A percentile compares a stretch with the other conserved stretches of the same genome.
These are phyloP conservation scores for Blastobotrys raffinosifermentans DNA, from an alignment of 1,139 yeast species.

Conservation along the genomic window DNA sequence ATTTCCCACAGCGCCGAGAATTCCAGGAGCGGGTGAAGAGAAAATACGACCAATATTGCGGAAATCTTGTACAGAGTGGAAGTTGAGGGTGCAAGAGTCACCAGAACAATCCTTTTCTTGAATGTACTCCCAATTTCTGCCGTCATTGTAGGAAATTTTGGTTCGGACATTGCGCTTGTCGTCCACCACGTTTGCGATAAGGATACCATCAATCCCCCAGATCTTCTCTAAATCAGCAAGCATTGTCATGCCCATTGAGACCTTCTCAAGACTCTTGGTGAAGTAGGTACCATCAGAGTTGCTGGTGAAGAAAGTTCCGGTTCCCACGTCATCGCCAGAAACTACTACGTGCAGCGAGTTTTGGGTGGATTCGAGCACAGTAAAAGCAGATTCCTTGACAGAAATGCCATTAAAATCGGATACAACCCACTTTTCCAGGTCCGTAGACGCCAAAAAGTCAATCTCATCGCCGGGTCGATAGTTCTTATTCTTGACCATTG, in stretches of 20 bases:
- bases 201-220: constrained; percentile 62
- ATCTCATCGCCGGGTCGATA: constrained; percentile 38
- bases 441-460: constrained; percentile 51
- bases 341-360: constrained; percentile 50
- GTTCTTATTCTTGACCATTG: constrained; percentile 26
- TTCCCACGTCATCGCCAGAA: constrained; percentile 15
- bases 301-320: constrained; percentile 48
- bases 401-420: constrained; percentile 48
- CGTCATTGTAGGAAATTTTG: constrained; percentile 57
- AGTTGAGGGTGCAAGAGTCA: constrained; percentile 51
- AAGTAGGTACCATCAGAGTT: constrained; percentile 61
- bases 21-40: constrained; percentile 70
- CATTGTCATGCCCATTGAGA: constrained; percentile 39
- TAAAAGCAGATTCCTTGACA: constrained; percentile 39
- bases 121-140: constrained; percentile 54
- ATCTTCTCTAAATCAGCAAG: constrained; percentile 44
- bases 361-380: constrained; percentile 51
- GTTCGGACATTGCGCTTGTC: constrained; percentile 28
- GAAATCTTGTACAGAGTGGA: constrained; percentile 45
- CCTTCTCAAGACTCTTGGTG: constrained; percentile 41
- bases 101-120: constrained; percentile 33
- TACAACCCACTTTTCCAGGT: constrained; percentile 46
- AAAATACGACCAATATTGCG: constrained; percentile 51
- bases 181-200: constrained; percentile 48
- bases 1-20: constrained; percentile 47